Evolutionary conservation across 805 yeast genomes (phyloP), one percentile per base, ranked within the genome.

Genomic region (Metschnikowia shivogae): DNA sequence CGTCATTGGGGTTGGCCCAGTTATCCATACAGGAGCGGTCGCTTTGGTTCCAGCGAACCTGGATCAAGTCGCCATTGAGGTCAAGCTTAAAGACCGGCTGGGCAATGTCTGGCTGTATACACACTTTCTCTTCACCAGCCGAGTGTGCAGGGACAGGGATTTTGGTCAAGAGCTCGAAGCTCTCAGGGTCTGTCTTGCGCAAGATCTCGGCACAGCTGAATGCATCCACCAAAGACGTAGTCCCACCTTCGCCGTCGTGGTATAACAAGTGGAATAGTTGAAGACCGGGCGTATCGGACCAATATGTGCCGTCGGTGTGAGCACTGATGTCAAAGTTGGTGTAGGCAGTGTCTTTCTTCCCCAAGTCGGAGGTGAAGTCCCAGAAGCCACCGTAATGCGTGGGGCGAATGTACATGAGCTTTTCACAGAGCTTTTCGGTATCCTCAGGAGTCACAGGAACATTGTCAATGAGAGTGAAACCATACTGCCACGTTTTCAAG

Each of bases 311-410:
- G 59, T 83, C 89, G 2, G 88, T 82, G 55, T 83, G 89, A 9
- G 77, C 64, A 6, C 78, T 77, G 41, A 83, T 78, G 49, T 79
- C 84, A 44, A 82, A 68, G 55, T 81, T 80, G 12, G 88, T 82
- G 59, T 83, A 83, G 3, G 89, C 89, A 4, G 86, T 81, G 56
- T 83, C 89, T 46, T 78, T 77, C 64, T 77, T 80, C 37, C 81
- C 72, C 55, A 83, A 65, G 55, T 83, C 86, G 4, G 86, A 73
- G 9, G 89, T 83, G 61, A 84, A 83, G 58, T 82, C 87, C 88
- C 89, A 84, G 63, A 84, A 82, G 1, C 86, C 88, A n/a, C 88
- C 89, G 53, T 84, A 83, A 58, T 83, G 89, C 1, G 89, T 83
- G 22, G 81, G 81, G 34, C 85, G 68, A 39, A 82, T 76, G 58